Percentiles rank a stretch among this genome's conserved stretches.
Evolutionary conservation across 2,329 filamentous ascomycete species (phyloP).

Genomic region (Orbilia quercus): DNA sequence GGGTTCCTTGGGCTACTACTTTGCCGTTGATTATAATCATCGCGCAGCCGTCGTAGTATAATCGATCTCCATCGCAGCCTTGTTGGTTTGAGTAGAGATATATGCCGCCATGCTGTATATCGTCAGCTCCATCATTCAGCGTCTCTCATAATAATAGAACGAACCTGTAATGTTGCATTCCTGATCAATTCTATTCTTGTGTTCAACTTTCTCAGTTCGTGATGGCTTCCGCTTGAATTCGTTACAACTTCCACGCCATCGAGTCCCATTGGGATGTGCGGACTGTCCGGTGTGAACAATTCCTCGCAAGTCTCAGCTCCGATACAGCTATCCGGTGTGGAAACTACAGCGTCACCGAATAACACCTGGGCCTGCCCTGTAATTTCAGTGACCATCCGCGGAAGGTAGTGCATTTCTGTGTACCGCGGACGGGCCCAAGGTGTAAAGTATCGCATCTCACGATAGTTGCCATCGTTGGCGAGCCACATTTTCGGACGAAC

Average conservation of each 20-base stretch:
- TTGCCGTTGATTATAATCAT: slow-evolving; percentile 74
- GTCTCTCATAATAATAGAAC: slow-evolving; percentile 56
- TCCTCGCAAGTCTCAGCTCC: slow-evolving; percentile 77
- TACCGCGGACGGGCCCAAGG: slow-evolving; percentile 71
- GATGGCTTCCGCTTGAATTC: slow-evolving; percentile 77
- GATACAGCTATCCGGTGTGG: slow-evolving; percentile 72
- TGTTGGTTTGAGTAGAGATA: slow-evolving; percentile 73
- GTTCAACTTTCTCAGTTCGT: slow-evolving; percentile 75
- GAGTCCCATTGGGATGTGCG: slow-evolving; percentile 72
- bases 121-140: slow-evolving; percentile 38
- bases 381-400: slow-evolving; percentile 70
- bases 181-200: slow-evolving; percentile 73
- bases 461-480: slow-evolving; percentile 76
- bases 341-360: slow-evolving; percentile 76
- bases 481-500: slow-evolving; percentile 79
- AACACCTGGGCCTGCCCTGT: slow-evolving; percentile 70
- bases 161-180: slow-evolving; percentile 72
- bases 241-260: slow-evolving; percentile 78
- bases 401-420: slow-evolving; percentile 74
- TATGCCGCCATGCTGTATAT: slow-evolving; percentile 64
- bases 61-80: slow-evolving; percentile 71
- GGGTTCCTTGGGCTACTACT: slow-evolving; percentile 73
- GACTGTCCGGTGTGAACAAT: slow-evolving; percentile 71
- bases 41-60: slow-evolving; percentile 73
- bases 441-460: slow-evolving; percentile 73